phyloP scores from a whole-genome alignment of 352 stramenopile genomes.

The Globisporangium paroecandrum region DNA sequence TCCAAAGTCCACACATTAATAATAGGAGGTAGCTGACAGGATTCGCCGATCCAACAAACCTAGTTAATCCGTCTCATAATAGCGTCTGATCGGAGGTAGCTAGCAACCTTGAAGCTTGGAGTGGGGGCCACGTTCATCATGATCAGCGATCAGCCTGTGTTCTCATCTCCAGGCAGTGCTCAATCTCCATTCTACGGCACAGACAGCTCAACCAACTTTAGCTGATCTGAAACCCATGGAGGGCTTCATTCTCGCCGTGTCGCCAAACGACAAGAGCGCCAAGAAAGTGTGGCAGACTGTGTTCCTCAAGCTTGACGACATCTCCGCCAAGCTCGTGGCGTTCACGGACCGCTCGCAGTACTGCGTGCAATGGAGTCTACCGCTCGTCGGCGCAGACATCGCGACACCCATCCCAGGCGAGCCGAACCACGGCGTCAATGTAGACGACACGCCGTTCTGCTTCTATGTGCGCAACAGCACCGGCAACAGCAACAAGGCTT shows the following conservation, averaged over 20 bases:
- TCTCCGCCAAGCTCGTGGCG: constrained; percentile 55
- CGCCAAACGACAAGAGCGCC: constrained; percentile 22
- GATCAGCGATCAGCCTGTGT: neutral
- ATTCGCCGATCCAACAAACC: neutral
- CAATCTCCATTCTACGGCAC: neutral
- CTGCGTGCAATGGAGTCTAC: constrained; percentile 46
- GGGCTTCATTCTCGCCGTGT: constrained; percentile 38
- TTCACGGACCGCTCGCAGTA: constrained; percentile 50
- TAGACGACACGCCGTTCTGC: constrained; percentile 51
- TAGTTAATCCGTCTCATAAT: neutral
- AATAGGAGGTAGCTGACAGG: neutral
- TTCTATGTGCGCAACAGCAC: constrained; percentile 53
- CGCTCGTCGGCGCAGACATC: constrained; percentile 48
- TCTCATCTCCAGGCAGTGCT: constrained; percentile 2
- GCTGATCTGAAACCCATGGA: constrained; percentile 29
- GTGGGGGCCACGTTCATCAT: neutral
- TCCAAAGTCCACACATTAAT: neutral
- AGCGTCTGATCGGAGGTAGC: neutral
- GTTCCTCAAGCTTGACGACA: constrained; percentile 63
- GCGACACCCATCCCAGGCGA: constrained; percentile 54
- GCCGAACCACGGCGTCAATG: constrained; percentile 38
- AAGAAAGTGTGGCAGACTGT: constrained; percentile 48
- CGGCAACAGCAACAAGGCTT: constrained; percentile 19
- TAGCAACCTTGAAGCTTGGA: neutral
- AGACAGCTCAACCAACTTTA: neutral